phyloP scores from a whole-genome alignment of 257 asterid species.

The Verbena officinalis region DNA sequence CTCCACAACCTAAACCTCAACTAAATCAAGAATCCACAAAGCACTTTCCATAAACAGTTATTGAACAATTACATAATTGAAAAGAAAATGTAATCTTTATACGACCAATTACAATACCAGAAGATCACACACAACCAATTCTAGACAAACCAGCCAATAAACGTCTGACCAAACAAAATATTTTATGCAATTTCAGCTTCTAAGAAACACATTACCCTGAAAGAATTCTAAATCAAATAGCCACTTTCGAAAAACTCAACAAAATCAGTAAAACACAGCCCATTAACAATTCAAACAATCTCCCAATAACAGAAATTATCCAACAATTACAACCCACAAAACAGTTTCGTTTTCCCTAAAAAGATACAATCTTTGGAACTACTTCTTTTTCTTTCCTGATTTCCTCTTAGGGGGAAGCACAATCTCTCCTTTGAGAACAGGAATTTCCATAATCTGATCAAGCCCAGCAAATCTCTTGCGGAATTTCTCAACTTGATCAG shows the following conservation, averaged over 20 bases:
- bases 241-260: too few species aligned
- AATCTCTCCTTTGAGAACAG: constrained; percentile 91
- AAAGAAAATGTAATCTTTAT: too few species aligned
- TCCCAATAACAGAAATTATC: constrained; percentile 4
- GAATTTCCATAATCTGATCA: constrained; percentile 71
- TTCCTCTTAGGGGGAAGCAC: constrained; percentile 77
- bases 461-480: constrained; percentile 76
- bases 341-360: too few species aligned
- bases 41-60: not conserved
- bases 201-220: too few species aligned
- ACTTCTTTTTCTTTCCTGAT: constrained; percentile 75
- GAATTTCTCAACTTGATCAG: constrained; percentile 88
- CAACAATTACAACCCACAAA: constrained; percentile 9
- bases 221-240: too few species aligned
- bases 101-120: too few species aligned
- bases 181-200: too few species aligned
- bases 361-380: constrained; percentile 21
- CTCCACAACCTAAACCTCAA: not conserved
- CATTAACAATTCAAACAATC: not conserved
- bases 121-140: too few species aligned
- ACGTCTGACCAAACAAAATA: too few species aligned
- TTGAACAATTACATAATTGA: too few species aligned
- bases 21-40: constrained; percentile 17
- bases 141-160: too few species aligned
- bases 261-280: too few species aligned